A percentile compares a stretch with the other conserved stretches of the same genome.
These are phyloP conservation scores for Candida xyloterini DNA, from an alignment of 805 yeast species.

Conservation along the genomic window DNA sequence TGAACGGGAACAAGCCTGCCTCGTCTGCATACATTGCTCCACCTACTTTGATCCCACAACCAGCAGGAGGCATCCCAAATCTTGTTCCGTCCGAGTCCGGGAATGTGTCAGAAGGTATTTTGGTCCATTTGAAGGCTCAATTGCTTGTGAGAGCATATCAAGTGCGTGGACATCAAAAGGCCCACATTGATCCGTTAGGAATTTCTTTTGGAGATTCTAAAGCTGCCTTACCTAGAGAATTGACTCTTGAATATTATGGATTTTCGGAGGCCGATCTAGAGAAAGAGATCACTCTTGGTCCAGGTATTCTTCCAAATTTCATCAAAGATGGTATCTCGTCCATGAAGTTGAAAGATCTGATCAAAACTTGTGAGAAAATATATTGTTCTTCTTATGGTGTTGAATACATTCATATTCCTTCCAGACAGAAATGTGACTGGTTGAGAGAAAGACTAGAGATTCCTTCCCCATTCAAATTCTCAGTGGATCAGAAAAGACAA, in stretches of 20 bases:
- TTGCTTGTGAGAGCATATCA: slow-evolving; percentile 96
- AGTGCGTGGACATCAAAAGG: slow-evolving; percentile 96
- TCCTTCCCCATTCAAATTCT: slow-evolving; percentile 79
- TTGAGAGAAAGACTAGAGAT: slow-evolving; percentile 94
- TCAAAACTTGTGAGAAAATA: slow-evolving; percentile 72
- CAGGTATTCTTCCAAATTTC: slow-evolving; percentile 94
- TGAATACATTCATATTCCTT: slow-evolving; percentile 95
- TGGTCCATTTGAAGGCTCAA: slow-evolving; percentile 91
- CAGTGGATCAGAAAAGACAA: slow-evolving; percentile 89
- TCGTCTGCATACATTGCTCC: slow-evolving; percentile 84
- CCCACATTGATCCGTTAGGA: slow-evolving; percentile 92
- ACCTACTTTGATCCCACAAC: slow-evolving; percentile 81
- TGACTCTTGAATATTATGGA: slow-evolving; percentile 88
- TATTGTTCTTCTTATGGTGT: slow-evolving; percentile 90
- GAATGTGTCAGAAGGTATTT: slow-evolving; percentile 60
- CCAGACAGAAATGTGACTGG: slow-evolving; percentile 97
- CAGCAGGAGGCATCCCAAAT: slow-evolving; percentile 72
- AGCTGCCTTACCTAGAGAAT: slow-evolving; percentile 68
- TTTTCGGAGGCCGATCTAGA: slow-evolving; percentile 84
- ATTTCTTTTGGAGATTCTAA: slow-evolving; percentile 75
- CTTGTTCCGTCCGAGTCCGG: slow-evolving; percentile 53
- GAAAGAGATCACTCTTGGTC: slow-evolving; percentile 85
- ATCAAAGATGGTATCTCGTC: slow-evolving; percentile 57
- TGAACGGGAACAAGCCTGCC: slow-evolving; percentile 67
- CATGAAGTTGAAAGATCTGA: slow-evolving; percentile 74